Conservation (phyloP, 768 basidiomycete species). For the Lactifluus hygrophoroides region DNA sequence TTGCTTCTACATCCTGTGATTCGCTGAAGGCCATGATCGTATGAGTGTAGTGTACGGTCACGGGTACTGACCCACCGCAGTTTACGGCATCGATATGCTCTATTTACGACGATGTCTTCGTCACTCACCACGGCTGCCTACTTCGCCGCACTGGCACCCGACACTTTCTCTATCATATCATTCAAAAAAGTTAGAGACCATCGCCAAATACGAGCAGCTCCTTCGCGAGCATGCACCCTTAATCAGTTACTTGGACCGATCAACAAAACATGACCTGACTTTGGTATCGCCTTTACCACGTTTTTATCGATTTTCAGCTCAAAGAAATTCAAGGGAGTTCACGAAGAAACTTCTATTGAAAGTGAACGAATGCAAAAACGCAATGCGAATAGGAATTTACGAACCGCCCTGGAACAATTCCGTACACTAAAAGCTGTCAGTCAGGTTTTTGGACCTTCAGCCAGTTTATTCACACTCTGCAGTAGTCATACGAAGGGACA, state of each 20-base stretch:
- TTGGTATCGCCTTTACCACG: neutral
- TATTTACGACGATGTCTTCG: slow-evolving; percentile 5
- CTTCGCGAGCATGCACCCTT: slow-evolving; percentile 12
- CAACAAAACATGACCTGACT: neutral
- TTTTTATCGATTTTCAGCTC: neutral
- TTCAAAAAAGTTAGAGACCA: slow-evolving; percentile 12
- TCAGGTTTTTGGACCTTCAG: neutral
- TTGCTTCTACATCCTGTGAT: slow-evolving; percentile 41
- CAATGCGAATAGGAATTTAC: slow-evolving; percentile 3
- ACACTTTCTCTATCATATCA: neutral
- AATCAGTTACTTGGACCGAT: slow-evolving; percentile 4
- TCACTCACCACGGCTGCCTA: neutral
- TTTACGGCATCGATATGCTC: neutral
- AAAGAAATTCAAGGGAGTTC: neutral
- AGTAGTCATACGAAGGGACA: slow-evolving; percentile 15
- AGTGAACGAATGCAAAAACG: neutral
- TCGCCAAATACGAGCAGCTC: slow-evolving; percentile 4
- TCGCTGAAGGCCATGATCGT: slow-evolving; percentile 23
- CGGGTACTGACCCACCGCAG: neutral
- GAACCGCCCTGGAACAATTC: neutral
- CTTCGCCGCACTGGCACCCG: neutral
- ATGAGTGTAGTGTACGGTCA: too few species aligned
- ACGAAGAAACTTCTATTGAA: neutral
- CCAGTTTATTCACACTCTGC: neutral
- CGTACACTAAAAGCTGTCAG: slow-evolving; percentile 8